Conservation (phyloP, 352 stramenopile genomes). For the Phytopythium vexans region DNA sequence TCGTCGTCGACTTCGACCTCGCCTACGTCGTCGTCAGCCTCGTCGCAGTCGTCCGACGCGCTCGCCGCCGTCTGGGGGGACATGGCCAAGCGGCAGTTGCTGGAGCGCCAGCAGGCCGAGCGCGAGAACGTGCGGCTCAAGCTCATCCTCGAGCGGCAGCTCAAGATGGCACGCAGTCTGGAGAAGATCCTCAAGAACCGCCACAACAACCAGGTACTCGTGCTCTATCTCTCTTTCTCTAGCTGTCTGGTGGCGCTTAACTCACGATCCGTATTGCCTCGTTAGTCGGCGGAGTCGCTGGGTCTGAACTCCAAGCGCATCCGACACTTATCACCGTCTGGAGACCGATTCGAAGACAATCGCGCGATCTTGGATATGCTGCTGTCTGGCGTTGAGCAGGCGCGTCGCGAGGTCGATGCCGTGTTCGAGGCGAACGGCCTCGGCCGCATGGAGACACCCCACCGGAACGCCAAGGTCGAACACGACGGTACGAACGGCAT, state of each 20-base stretch:
- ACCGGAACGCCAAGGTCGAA: slow-evolving; percentile 29
- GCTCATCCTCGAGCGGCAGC: slow-evolving; percentile 43
- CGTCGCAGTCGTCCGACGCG: slow-evolving; percentile 12
- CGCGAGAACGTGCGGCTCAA: slow-evolving; percentile 46
- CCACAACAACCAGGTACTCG: slow-evolving; percentile 33
- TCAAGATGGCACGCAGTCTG: slow-evolving; percentile 40
- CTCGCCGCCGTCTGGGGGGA: slow-evolving; percentile 37
- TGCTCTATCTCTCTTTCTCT: slow-evolving; percentile 12
- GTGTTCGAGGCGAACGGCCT: slow-evolving; percentile 36
- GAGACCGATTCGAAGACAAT: slow-evolving; percentile 15
- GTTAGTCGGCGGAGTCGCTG: slow-evolving; percentile 19
- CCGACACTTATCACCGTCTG: slow-evolving; percentile 15
- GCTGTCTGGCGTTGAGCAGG: slow-evolving; percentile 24
- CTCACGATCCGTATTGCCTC: no score
- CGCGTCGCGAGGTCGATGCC: slow-evolving; percentile 22
- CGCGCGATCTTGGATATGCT: slow-evolving; percentile 25
- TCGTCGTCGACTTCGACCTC: slow-evolving; percentile 22
- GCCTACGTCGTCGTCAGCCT: slow-evolving; percentile 12
- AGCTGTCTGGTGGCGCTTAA: no score
- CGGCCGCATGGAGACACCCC: slow-evolving; percentile 21
- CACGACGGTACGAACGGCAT: slow-evolving; percentile 27
- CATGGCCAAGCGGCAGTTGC: slow-evolving; percentile 32
- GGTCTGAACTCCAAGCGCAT: slow-evolving; percentile 23
- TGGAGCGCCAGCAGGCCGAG: slow-evolving; percentile 35
- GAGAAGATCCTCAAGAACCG: slow-evolving; percentile 32